These are phyloP conservation scores for Zoysia matrella DNA, from an alignment of 202 grass and related monocot genomes.

Conservation along the genomic window DNA sequence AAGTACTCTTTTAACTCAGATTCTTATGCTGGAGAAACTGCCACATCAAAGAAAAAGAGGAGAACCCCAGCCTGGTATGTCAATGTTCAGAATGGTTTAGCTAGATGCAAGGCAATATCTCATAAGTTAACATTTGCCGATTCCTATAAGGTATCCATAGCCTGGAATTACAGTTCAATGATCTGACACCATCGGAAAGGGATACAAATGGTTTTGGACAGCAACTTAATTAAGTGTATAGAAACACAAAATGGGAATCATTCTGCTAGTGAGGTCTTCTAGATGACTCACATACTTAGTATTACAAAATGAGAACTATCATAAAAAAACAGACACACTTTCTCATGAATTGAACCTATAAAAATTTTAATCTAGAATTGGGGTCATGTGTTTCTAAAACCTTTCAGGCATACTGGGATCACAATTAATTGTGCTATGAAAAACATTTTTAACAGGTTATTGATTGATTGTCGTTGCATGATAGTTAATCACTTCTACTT, in stretches of 20 bases:
- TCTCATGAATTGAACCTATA: background rate
- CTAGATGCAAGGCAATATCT: slow-evolving; percentile 11
- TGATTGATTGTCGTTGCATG: background rate
- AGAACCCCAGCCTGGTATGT: slow-evolving; percentile 97
- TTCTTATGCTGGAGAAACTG: slow-evolving; percentile 89
- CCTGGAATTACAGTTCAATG: background rate
- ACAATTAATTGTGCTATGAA: slow-evolving; percentile 7
- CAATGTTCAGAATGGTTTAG: slow-evolving; percentile 26
- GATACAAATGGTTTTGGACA: background rate
- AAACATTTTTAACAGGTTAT: slow-evolving; percentile 4
- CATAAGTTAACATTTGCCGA: background rate
- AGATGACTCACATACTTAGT: background rate
- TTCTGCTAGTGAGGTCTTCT: background rate
- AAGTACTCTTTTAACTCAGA: slow-evolving; percentile 96
- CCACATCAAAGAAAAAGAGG: slow-evolving; percentile 97
- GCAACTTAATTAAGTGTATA: background rate
- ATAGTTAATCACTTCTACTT: slow-evolving; percentile 28
- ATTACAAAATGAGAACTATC: background rate
- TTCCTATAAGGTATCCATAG: slow-evolving; percentile 1
- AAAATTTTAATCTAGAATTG: background rate
- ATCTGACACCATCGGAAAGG: background rate
- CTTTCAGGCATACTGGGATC: background rate
- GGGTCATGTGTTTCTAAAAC: background rate
- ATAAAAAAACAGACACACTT: background rate
- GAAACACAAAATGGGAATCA: slow-evolving; percentile 21